phyloP scores from a whole-genome alignment of 2,329 filamentous ascomycete genomes.

The Tolypocladium ophioglossoides region DNA sequence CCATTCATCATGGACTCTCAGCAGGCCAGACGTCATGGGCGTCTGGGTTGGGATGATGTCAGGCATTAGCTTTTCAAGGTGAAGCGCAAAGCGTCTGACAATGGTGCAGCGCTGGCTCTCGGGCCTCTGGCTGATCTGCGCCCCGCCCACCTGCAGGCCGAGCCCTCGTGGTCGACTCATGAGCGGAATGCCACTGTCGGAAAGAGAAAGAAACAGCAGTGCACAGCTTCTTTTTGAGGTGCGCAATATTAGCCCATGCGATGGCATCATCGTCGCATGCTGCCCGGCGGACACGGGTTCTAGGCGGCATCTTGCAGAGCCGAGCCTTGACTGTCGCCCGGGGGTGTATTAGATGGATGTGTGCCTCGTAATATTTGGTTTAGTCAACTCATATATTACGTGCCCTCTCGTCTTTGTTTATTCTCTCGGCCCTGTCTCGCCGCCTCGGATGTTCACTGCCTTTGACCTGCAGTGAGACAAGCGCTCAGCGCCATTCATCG shows the following conservation, averaged over 20 bases:
- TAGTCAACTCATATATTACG: no score
- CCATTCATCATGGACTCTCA: no score
- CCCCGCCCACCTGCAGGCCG: neutral
- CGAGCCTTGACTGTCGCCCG: neutral
- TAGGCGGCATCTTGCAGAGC: neutral
- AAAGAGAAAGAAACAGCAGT: neutral
- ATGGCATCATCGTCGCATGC: neutral
- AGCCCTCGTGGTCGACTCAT: neutral
- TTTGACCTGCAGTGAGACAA: neutral
- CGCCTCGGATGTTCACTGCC: neutral
- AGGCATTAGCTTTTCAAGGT: neutral
- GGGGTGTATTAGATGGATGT: no score
- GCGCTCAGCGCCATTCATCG: neutral
- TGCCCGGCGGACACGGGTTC: neutral
- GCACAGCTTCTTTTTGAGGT: neutral
- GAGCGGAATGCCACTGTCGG: neutral
- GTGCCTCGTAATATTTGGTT: neutral
- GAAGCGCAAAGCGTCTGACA: no score
- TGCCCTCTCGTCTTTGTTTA: neutral
- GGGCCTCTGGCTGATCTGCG: neutral
- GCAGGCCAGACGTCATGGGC: neutral
- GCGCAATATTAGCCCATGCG: neutral
- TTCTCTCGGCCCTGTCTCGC: neutral
- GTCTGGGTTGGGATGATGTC: neutral
- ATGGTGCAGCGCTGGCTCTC: neutral